These are phyloP conservation scores for Niebla homalea DNA, from an alignment of 495 filamentous ascomycete genomes.

Conservation along the genomic window DNA sequence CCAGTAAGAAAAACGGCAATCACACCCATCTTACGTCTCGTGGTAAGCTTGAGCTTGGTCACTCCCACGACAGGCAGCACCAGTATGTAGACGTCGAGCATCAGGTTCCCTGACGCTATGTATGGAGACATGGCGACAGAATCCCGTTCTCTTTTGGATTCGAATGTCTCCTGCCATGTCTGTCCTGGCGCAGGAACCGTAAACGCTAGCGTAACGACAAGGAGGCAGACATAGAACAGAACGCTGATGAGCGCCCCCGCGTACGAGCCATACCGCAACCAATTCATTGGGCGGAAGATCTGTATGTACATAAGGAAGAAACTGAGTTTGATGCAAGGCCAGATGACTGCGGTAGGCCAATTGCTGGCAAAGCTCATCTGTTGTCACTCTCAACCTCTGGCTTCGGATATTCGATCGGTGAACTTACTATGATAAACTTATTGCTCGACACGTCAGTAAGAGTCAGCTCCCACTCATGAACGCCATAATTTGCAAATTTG, in stretches of 20 bases:
- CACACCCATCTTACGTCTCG: conserved; percentile 3
- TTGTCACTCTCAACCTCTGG: not conserved
- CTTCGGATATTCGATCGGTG: not conserved
- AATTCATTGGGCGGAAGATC: conserved; percentile 3
- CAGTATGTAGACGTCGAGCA: conserved; percentile 7
- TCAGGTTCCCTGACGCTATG: not conserved
- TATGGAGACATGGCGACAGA: not conserved
- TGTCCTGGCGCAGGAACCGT: conserved; percentile 4
- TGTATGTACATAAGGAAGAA: conserved; percentile 10
- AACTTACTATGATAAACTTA: conserved; percentile 1
- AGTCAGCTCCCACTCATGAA: conserved; percentile 4
- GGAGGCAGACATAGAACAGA: not conserved
- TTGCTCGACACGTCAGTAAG: conserved; percentile 1
- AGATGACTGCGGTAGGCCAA: not conserved
- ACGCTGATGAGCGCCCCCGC: not conserved
- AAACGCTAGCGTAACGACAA: not conserved
- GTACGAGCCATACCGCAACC: conserved; percentile 6
- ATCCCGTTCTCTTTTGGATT: not conserved
- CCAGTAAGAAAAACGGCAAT: conserved; percentile 7
- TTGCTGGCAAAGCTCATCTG: not conserved
- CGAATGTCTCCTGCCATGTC: not conserved
- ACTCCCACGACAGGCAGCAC: conserved; percentile 5
- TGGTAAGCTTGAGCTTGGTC: not conserved
- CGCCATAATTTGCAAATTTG: conserved; percentile 1
- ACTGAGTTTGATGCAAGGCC: conserved; percentile 2